Conservation (phyloP, 768 basidiomycete genomes). For the Auricularia cornea region DNA sequence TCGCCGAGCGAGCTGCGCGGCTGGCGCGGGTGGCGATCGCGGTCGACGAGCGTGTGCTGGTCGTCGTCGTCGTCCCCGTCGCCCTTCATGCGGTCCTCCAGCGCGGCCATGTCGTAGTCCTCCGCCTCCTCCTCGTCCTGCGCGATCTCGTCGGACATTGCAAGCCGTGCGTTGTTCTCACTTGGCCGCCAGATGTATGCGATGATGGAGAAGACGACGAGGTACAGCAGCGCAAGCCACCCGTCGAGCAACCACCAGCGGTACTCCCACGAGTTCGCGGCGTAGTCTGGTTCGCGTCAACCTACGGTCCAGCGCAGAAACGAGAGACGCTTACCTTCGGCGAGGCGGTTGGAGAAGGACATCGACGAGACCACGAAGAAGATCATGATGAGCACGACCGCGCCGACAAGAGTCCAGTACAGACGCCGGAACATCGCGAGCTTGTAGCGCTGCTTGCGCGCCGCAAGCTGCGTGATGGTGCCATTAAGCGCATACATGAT, state of each 20-base stretch:
- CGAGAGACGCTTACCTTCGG: constrained; percentile 57
- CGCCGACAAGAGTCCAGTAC: constrained; percentile 73
- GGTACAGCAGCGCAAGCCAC: constrained; percentile 84
- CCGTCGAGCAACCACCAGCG: constrained; percentile 98
- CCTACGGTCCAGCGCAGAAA: background rate
- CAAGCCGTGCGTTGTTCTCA: constrained; percentile 79
- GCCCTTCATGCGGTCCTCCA: constrained; percentile 42
- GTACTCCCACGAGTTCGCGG: constrained; percentile 78
- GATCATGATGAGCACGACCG: constrained; percentile 70
- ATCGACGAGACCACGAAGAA: constrained; percentile 93
- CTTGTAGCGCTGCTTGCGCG: constrained; percentile 82
- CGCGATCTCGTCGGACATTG: constrained; percentile 94
- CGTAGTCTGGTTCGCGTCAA: constrained; percentile 84
- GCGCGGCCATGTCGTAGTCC: constrained; percentile 78
- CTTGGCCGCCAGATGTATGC: constrained; percentile 92
- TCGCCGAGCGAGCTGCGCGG: constrained; percentile 34
- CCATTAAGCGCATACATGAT: constrained; percentile 87
- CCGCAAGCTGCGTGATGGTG: constrained; percentile 83
- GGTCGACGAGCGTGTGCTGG: constrained; percentile 63
- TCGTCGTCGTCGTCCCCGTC: constrained; percentile 53
- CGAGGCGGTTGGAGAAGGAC: constrained; percentile 82
- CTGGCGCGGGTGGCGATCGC: constrained; percentile 39
- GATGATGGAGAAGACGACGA: constrained; percentile 69
- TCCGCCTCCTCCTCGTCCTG: constrained; percentile 93
- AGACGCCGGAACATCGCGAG: constrained; percentile 81